These are phyloP conservation scores for Oenanthe javanica DNA, from an alignment of 140 eudicot species.

Conservation along the genomic window DNA sequence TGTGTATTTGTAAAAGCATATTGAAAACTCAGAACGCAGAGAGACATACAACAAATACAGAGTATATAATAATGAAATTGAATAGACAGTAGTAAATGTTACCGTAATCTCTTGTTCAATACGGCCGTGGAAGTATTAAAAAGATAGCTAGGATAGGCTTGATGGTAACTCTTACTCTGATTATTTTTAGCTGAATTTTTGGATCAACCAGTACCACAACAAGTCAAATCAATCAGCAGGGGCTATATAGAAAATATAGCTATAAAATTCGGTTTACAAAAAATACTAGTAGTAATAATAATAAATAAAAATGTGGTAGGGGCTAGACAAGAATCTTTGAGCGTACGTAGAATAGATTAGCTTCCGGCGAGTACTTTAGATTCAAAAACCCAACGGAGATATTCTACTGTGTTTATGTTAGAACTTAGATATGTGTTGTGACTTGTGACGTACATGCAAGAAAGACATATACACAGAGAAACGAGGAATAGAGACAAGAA, in stretches of 20 bases:
- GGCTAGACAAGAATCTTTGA: background rate
- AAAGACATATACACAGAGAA: no score
- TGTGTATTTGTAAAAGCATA: no score
- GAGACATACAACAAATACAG: no score
- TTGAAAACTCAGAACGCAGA: no score
- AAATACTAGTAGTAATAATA: no score
- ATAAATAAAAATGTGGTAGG: background rate
- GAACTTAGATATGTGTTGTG: no score
- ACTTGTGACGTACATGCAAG: background rate
- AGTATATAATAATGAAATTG: no score
- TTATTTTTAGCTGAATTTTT: background rate
- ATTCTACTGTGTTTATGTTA: background rate
- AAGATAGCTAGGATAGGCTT: background rate
- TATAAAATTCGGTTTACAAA: no score
- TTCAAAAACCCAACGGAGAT: background rate
- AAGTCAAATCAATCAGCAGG: background rate
- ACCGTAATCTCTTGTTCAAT: background rate
- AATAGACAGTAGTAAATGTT: no score
- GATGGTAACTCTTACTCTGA: no score
- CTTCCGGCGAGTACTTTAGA: slow-evolving; percentile 5
- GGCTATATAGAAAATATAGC: no score
- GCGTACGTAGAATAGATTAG: background rate
- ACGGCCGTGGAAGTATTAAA: background rate
- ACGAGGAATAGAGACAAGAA: background rate
- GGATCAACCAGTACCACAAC: background rate